Conservation (phyloP, 495 filamentous ascomycete genomes). For the Tuber brumale region DNA sequence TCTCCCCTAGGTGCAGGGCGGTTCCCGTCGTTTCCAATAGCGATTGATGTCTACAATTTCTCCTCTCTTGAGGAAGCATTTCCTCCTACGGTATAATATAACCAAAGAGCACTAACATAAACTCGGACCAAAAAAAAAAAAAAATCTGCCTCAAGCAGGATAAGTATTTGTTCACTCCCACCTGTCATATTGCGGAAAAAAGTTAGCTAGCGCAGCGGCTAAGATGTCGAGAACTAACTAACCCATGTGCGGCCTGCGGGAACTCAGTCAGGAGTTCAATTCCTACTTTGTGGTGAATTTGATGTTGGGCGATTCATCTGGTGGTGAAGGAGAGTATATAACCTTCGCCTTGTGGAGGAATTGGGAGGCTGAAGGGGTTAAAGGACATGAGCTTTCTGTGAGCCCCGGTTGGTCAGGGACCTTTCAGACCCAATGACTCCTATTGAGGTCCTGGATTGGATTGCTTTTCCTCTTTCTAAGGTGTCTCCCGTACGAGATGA, state of each 20-base stretch:
- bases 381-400: background rate
- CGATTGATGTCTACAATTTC: background rate
- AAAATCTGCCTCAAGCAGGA: background rate
- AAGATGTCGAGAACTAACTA: too few species aligned
- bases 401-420: background rate
- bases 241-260: too few species aligned
- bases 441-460: background rate
- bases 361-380: too few species aligned
- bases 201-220: too few species aligned
- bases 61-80: background rate
- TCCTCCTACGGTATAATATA: background rate
- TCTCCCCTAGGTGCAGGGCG: background rate
- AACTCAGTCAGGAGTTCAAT: too few species aligned
- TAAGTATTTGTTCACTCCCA: too few species aligned
- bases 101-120: background rate
- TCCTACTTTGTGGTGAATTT: too few species aligned
- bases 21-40: background rate
- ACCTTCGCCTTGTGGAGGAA: background rate
- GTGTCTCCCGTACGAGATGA: background rate
- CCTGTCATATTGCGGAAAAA: too few species aligned
- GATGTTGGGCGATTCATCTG: background rate
- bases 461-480: background rate
- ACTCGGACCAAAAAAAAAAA: background rate
- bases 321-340: background rate
- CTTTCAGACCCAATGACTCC: background rate